These are phyloP conservation scores for Sistotremastrum niveocremeum DNA, from an alignment of 768 basidiomycete genomes.

Conservation along the genomic window DNA sequence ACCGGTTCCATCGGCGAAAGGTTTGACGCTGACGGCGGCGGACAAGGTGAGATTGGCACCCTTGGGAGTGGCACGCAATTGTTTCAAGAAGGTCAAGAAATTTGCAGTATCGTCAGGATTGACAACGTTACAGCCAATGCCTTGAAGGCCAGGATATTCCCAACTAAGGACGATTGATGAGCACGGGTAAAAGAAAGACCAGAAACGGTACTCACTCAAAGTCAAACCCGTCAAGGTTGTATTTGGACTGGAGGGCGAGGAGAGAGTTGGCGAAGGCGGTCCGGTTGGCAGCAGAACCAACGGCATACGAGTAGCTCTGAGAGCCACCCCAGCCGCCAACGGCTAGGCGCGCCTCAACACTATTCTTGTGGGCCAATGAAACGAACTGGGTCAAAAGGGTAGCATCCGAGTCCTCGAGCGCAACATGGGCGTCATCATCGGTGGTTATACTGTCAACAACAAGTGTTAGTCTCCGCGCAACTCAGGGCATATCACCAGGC, in stretches of 20 bases:
- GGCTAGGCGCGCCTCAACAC: slow-evolving; percentile 41
- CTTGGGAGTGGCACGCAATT: slow-evolving; percentile 42
- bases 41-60: slow-evolving; percentile 53
- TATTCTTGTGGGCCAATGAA: slow-evolving; percentile 22
- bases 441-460: slow-evolving; percentile 19
- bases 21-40: slow-evolving; percentile 51
- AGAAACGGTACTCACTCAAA: slow-evolving; percentile 3
- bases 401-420: slow-evolving; percentile 30
- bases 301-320: slow-evolving; percentile 44
- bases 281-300: slow-evolving; percentile 42
- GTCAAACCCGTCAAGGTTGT: slow-evolving; percentile 46
- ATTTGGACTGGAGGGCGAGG: slow-evolving; percentile 30
- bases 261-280: slow-evolving; percentile 54
- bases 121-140: slow-evolving; percentile 57
- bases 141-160: slow-evolving; percentile 69
- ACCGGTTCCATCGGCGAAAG: slow-evolving; percentile 50
- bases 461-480: not conserved
- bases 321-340: slow-evolving; percentile 66
- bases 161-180: slow-evolving; percentile 32
- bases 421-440: slow-evolving; percentile 17
- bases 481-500: no score
- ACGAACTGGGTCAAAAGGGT: slow-evolving; percentile 46
- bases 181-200: not conserved
- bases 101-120: slow-evolving; percentile 59
- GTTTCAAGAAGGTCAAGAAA: slow-evolving; percentile 62